These are phyloP conservation scores for Sequoiadendron giganteum DNA, from an alignment of 75 land plant genomes.

Conservation along the genomic window DNA sequence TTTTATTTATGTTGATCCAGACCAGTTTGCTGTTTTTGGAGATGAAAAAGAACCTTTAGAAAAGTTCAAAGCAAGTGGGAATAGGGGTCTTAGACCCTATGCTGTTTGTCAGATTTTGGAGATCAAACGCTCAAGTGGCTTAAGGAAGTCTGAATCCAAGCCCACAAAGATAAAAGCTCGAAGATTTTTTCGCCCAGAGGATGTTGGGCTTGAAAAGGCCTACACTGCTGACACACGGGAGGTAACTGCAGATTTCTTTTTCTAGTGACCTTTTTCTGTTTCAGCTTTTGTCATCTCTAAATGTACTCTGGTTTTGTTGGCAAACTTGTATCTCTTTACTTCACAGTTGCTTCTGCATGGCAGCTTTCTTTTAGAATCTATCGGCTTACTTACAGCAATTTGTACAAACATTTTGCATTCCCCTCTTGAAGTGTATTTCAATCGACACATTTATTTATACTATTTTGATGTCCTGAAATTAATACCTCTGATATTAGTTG, in stretches of 20 bases:
- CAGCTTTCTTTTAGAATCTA: not conserved
- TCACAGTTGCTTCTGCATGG: not conserved
- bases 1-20: constrained; percentile 64
- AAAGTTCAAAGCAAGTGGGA: constrained; percentile 80
- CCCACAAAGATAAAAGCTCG: constrained; percentile 49
- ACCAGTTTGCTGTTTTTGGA: constrained; percentile 20
- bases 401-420: not conserved
- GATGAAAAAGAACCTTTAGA: constrained; percentile 30
- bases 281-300: not conserved
- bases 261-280: not conserved
- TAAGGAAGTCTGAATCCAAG: constrained; percentile 25
- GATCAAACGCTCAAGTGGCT: constrained; percentile 26
- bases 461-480: not conserved
- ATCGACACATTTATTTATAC: not conserved
- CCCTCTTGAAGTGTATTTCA: not conserved
- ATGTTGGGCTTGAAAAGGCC: constrained; percentile 71
- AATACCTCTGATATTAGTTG: not conserved
- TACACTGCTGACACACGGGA: constrained; percentile 84
- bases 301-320: not conserved
- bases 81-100: constrained; percentile 84
- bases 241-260: constrained; percentile 29
- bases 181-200: constrained; percentile 94
- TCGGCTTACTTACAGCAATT: not conserved
- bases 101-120: constrained; percentile 74
- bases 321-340: not conserved